These are phyloP conservation scores for Sporothrix variecibatus DNA, from an alignment of 2,329 filamentous ascomycete species.

Conservation along the genomic window DNA sequence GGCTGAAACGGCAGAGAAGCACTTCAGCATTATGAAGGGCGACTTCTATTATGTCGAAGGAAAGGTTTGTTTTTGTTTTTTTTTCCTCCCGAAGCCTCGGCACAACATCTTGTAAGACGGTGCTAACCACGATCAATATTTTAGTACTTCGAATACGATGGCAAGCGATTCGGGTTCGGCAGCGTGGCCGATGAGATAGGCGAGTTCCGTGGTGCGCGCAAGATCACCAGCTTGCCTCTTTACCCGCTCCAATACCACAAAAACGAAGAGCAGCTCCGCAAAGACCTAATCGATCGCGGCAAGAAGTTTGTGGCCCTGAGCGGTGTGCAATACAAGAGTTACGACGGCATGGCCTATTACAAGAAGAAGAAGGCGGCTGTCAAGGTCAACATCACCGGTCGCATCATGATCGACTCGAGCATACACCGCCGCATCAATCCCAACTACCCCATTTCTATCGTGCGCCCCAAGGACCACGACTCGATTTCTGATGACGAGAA, in stretches of 20 bases:
- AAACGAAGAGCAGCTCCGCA: constrained; percentile 64
- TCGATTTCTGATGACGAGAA: constrained; percentile 54
- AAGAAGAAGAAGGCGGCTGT: constrained; percentile 75
- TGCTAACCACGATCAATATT: not conserved
- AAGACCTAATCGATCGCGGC: constrained; percentile 73
- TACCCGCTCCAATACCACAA: constrained; percentile 82
- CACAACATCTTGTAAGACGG: not conserved
- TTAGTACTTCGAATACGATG: constrained; percentile 82
- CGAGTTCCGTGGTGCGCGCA: constrained; percentile 76
- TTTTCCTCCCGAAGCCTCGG: not conserved
- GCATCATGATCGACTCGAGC: constrained; percentile 83
- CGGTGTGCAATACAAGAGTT: constrained; percentile 79
- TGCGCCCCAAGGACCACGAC: constrained; percentile 72
- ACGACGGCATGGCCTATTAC: constrained; percentile 81
- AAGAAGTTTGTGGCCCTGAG: constrained; percentile 81
- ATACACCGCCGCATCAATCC: constrained; percentile 83
- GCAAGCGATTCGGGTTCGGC: constrained; percentile 79
- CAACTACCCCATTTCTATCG: constrained; percentile 76
- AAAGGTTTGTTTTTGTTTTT: constrained; percentile 41
- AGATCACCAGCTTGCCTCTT: constrained; percentile 75
- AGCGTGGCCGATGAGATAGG: constrained; percentile 68
- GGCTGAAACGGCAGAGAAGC: constrained; percentile 73
- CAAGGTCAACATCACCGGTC: constrained; percentile 82
- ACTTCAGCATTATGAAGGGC: constrained; percentile 68
- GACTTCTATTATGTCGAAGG: constrained; percentile 77